A percentile compares a stretch with the other conserved stretches of the same genome.
Conservation (phyloP, 192 early-diverging fungal genomes). For the Coemansia sp. region DNA sequence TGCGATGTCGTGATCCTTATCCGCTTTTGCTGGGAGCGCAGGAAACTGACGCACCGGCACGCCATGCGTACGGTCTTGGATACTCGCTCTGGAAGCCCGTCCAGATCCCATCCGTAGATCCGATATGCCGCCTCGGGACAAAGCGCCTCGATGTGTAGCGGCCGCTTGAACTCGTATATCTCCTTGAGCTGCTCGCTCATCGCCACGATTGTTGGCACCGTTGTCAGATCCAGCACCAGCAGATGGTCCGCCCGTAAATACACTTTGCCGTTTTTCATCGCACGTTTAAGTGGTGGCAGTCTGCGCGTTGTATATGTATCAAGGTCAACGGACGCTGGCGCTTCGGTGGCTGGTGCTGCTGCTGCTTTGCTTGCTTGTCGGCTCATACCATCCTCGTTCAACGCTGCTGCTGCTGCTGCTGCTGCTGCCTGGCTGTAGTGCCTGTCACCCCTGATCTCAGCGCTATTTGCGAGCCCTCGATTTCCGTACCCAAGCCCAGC, state of each 20-base stretch:
- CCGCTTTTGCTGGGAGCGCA: conserved; percentile 66
- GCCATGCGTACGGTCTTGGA: conserved; percentile 52
- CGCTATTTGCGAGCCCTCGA: no score
- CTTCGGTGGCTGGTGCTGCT: neutral
- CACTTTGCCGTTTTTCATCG: conserved; percentile 43
- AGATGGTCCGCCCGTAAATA: conserved; percentile 29
- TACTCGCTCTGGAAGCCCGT: conserved; percentile 23
- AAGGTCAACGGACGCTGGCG: neutral
- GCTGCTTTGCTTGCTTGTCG: neutral
- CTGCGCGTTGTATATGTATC: conserved; percentile 19
- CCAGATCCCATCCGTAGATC: conserved; percentile 25
- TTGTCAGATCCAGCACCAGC: conserved; percentile 33
- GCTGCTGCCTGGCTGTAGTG: neutral
- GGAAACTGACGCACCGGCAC: conserved; percentile 57
- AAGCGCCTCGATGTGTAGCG: conserved; percentile 14
- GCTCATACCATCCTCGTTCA: neutral
- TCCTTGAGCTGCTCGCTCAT: conserved; percentile 12
- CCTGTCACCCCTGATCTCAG: neutral
- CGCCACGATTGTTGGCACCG: conserved; percentile 12
- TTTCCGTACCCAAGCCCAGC: neutral
- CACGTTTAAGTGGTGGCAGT: conserved; percentile 27
- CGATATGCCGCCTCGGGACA: neutral
- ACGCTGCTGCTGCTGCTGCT: neutral
- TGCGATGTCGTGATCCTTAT: conserved; percentile 72
- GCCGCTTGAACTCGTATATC: conserved; percentile 32